Evolutionary conservation across 345 rosid genomes (phyloP).

Genomic region (Turnera subulata): DNA sequence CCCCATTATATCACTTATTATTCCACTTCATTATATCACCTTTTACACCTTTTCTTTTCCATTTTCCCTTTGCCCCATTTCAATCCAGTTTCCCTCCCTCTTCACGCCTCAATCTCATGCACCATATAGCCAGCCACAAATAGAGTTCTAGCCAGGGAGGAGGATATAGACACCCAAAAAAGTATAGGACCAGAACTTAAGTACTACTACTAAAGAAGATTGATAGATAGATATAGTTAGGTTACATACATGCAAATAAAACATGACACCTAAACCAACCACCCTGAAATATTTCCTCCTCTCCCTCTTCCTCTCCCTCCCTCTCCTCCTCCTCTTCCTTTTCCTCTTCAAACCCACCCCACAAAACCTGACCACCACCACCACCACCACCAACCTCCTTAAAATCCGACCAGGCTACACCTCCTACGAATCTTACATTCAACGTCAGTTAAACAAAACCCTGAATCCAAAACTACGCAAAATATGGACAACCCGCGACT

Average conservation of each 20-base stretch:
- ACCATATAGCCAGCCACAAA: too few relatives aligned
- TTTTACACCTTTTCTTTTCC: too few relatives aligned
- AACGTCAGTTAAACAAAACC: conserved; percentile 38
- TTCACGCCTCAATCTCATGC: too few relatives aligned
- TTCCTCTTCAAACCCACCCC: conserved; percentile 18
- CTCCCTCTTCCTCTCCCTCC: conserved; percentile 25
- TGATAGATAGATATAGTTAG: too few relatives aligned
- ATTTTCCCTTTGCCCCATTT: too few relatives aligned
- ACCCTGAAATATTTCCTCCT: conserved; percentile 31
- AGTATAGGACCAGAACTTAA: too few relatives aligned
- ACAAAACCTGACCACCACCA: conserved; percentile 14
- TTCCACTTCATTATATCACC: too few relatives aligned
- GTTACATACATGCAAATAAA: conserved; percentile 2
- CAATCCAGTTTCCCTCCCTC: too few relatives aligned
- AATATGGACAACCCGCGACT: conserved; percentile 39
- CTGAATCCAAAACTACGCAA: conserved; percentile 37
- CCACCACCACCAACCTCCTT: conserved; percentile 22
- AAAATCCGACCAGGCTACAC: conserved; percentile 35
- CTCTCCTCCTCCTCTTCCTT: conserved; percentile 21
- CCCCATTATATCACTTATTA: too few relatives aligned
- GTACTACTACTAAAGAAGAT: too few relatives aligned
- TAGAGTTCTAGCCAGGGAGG: too few relatives aligned
- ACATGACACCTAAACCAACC: conserved; percentile 17
- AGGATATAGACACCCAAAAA: too few relatives aligned
- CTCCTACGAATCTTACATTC: conserved; percentile 30